A percentile compares a stretch with the other conserved stretches of the same genome.
Conservation (phyloP, 2,329 filamentous ascomycete species). For the Neoascochyta sp. region DNA sequence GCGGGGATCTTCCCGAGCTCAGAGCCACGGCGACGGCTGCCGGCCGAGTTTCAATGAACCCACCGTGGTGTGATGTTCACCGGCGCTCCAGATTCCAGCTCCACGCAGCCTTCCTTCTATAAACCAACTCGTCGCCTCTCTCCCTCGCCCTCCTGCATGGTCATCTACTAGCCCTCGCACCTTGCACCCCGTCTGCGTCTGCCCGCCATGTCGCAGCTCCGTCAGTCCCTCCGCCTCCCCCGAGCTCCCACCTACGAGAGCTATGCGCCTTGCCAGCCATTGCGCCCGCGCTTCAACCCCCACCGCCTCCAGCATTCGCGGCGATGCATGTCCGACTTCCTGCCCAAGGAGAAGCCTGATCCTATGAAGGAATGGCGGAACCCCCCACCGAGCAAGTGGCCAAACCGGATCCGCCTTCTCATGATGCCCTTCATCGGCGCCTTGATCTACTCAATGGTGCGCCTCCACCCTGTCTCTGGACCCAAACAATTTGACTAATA, state of each 20-base stretch:
- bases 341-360: slow-evolving; percentile 16
- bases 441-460: slow-evolving; percentile 59
- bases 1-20: too few relatives aligned
- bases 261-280: slow-evolving; percentile 20
- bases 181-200: slow-evolving; percentile 10
- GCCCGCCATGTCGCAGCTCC: slow-evolving; percentile 28
- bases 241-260: slow-evolving; percentile 24
- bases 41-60: too few relatives aligned
- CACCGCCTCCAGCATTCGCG: slow-evolving; percentile 10
- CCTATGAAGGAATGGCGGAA: slow-evolving; percentile 35
- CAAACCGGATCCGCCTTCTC: slow-evolving; percentile 43
- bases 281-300: too few relatives aligned
- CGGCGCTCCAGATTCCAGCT: too few relatives aligned
- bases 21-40: too few relatives aligned
- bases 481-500: slow-evolving; percentile 2
- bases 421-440: slow-evolving; percentile 52
- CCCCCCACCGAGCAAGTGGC: slow-evolving; percentile 35
- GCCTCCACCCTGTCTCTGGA: slow-evolving; percentile 3
- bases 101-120: slow-evolving; percentile 7
- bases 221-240: slow-evolving; percentile 21
- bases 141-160: slow-evolving; percentile 9
- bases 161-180: slow-evolving; percentile 10
- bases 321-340: slow-evolving; percentile 19
- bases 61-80: slow-evolving; percentile 30
- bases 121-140: slow-evolving; percentile 3